A percentile compares a stretch with the other conserved stretches of the same genome.
These are phyloP conservation scores for Echria macrotheca DNA, from an alignment of 495 filamentous ascomycete species.

Conservation along the genomic window DNA sequence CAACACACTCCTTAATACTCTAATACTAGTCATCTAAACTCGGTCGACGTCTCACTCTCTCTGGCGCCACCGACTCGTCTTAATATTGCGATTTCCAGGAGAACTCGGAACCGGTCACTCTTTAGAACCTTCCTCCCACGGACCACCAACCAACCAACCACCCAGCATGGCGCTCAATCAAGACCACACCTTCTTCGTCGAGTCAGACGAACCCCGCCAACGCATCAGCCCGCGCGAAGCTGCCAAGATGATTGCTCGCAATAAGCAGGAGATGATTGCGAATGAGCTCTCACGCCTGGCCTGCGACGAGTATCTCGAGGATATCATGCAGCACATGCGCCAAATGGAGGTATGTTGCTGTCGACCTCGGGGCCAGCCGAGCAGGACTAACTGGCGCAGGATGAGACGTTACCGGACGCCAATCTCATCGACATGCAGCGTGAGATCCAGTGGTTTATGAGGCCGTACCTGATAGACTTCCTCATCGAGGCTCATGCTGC, in stretches of 20 bases:
- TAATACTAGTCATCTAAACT: conserved; percentile 42
- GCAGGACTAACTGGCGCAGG: too few species aligned
- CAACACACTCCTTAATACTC: conserved; percentile 50
- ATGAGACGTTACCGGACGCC: conserved; percentile 87
- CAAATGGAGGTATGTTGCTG: conserved; percentile 83
- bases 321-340: conserved; percentile 88
- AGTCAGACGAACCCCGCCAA: conserved; percentile 58
- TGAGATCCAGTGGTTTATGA: conserved; percentile 99
- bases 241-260: conserved; percentile 63
- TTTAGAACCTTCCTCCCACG: conserved; percentile 18
- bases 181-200: conserved; percentile 76
- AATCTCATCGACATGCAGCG: conserved; percentile 97
- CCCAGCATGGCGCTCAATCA: conserved; percentile 68
- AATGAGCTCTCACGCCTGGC: conserved; percentile 79
- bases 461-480: conserved; percentile 97
- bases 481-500: conserved; percentile 94
- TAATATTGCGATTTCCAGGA: conserved; percentile 41
- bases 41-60: conserved; percentile 40
- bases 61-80: conserved; percentile 33
- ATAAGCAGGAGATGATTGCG: conserved; percentile 76
- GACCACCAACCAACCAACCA: conserved; percentile 17
- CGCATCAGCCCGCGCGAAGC: conserved; percentile 62
- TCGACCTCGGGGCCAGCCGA: too few species aligned
- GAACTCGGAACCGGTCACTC: conserved; percentile 45
- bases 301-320: conserved; percentile 84